phyloP scores from a whole-genome alignment of 768 basidiomycete species.

The Pisolithus marmoratus region DNA sequence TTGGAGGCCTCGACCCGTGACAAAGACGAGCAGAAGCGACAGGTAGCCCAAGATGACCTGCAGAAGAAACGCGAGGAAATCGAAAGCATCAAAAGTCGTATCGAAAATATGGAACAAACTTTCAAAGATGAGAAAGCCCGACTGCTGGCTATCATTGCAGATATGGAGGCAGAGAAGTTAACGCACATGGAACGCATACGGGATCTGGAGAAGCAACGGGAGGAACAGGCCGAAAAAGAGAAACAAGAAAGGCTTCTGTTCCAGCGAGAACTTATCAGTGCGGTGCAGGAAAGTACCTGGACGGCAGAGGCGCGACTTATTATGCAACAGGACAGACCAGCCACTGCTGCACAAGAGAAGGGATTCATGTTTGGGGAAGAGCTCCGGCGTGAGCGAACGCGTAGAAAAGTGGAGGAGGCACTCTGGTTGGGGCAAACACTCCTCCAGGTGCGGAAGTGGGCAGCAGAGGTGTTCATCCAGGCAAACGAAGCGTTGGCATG shows the following conservation, averaged over 20 bases:
- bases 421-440: too few species aligned
- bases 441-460: too few species aligned
- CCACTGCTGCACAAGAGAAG: constrained; percentile 17
- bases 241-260: constrained; percentile 22
- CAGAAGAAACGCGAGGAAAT: constrained; percentile 40
- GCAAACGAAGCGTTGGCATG: constrained; percentile 10
- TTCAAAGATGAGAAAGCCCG: constrained; percentile 33
- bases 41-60: constrained; percentile 40
- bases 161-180: constrained; percentile 23
- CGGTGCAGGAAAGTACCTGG: constrained; percentile 17
- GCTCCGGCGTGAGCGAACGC: constrained; percentile 17
- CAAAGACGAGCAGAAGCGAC: constrained; percentile 42
- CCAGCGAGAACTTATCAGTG: constrained; percentile 22
- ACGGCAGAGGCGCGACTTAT: constrained; percentile 17
- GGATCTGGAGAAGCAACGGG: constrained; percentile 24
- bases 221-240: constrained; percentile 13
- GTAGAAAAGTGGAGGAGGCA: constrained; percentile 4
- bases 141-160: constrained; percentile 22
- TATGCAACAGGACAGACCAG: constrained; percentile 20
- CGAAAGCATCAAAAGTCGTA: constrained; percentile 33
- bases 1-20: constrained; percentile 39
- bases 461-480: constrained; percentile 2
- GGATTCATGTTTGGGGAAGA: constrained; percentile 20
- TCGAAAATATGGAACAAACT: constrained; percentile 34
- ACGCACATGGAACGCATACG: constrained; percentile 12